phyloP scores from a whole-genome alignment of 305 asterid genomes.

The Rubia occidens region DNA sequence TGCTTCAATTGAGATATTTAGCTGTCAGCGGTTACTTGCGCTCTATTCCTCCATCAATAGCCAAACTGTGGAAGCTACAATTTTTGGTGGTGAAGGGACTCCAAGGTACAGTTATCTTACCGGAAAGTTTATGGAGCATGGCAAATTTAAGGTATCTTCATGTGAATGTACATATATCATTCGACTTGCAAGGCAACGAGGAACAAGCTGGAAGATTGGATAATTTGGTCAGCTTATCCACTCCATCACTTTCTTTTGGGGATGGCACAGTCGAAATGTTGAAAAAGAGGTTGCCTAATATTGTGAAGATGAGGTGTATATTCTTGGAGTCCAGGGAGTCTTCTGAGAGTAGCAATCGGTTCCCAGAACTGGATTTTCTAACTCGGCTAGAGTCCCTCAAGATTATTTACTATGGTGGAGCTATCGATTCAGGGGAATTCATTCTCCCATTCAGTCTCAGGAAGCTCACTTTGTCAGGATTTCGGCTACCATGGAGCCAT shows the following conservation, averaged over 20 bases:
- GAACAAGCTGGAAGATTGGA: conserved; percentile 9
- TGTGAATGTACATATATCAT: neutral
- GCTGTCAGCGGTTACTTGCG: too few species aligned
- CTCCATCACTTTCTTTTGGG: conserved; percentile 2
- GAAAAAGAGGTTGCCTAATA: neutral
- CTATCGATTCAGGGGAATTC: neutral
- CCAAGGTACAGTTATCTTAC: too few species aligned
- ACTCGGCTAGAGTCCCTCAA: neutral
- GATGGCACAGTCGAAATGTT: neutral
- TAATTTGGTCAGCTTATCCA: neutral
- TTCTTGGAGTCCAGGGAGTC: neutral
- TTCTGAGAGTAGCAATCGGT: neutral
- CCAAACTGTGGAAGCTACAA: too few species aligned
- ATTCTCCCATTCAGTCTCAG: neutral
- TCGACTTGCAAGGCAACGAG: neutral
- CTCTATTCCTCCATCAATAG: too few species aligned
- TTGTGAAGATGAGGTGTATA: neutral
- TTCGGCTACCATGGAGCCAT: too few species aligned
- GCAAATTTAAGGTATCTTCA: neutral
- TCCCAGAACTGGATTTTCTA: neutral
- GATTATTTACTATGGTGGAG: neutral
- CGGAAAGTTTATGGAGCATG: neutral
- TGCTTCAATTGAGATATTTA: too few species aligned
- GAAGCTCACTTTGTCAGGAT: neutral
- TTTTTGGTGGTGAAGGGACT: too few species aligned